These are phyloP conservation scores for Geotrichum australiense DNA, from an alignment of 1,139 yeast genomes.

Conservation along the genomic window DNA sequence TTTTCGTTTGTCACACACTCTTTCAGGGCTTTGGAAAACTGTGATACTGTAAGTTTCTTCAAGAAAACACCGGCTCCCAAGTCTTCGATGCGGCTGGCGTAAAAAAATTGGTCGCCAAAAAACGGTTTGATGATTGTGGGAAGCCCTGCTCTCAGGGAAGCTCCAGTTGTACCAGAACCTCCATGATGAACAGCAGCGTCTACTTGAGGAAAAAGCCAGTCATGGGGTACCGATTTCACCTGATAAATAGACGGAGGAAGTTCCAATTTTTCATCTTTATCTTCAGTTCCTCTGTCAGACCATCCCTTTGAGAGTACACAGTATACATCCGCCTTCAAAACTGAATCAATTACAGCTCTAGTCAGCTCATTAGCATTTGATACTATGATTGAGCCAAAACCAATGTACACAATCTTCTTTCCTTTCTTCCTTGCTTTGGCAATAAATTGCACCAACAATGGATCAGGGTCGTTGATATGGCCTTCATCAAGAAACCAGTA, in stretches of 20 bases:
- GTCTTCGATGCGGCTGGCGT: conserved; percentile 80
- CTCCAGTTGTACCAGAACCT: conserved; percentile 97
- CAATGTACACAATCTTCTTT: conserved; percentile 78
- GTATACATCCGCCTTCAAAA: conserved; percentile 67
- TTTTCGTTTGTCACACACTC: conserved; percentile 62
- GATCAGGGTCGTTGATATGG: conserved; percentile 49
- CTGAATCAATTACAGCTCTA: conserved; percentile 70
- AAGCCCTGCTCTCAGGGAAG: conserved; percentile 73
- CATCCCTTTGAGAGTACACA: conserved; percentile 92
- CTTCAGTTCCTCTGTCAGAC: conserved; percentile 59
- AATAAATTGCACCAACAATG: conserved; percentile 53
- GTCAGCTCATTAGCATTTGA: conserved; percentile 74
- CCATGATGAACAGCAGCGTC: conserved; percentile 98
- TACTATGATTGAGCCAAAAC: conserved; percentile 94
- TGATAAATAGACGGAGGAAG: conserved; percentile 66
- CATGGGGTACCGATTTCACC: conserved; percentile 78
- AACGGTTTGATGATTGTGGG: conserved; percentile 92
- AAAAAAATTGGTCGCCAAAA: conserved; percentile 93
- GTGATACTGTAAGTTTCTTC: conserved; percentile 56
- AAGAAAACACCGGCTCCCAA: conserved; percentile 79
- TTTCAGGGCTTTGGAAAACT: conserved; percentile 58
- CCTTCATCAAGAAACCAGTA: conserved; percentile 90
- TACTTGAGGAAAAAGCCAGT: conserved; percentile 82
- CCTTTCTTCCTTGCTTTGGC: conserved; percentile 50
- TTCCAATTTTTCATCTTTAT: conserved; percentile 37